These are phyloP conservation scores for Ensete glaucum DNA, from an alignment of 176 grass and related monocot species.

Conservation along the genomic window DNA sequence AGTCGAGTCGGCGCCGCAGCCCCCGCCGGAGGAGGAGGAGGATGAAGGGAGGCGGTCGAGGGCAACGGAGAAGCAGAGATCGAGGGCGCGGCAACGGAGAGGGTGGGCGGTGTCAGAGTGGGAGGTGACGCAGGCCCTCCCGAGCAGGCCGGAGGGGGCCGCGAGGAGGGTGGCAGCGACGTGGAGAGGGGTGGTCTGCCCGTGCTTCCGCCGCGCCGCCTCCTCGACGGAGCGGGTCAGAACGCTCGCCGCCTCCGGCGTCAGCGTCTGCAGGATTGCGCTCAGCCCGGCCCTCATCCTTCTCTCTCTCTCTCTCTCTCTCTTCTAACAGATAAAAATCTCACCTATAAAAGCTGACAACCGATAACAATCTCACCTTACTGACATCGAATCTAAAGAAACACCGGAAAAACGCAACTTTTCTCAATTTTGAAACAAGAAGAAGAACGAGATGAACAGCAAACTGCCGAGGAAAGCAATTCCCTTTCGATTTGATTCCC, in stretches of 20 bases:
- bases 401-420: background rate
- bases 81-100: slow-evolving; percentile 75
- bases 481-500: too few species aligned
- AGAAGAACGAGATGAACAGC: too few species aligned
- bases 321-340: background rate
- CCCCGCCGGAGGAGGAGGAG: slow-evolving; percentile 8
- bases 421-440: background rate
- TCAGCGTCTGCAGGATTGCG: slow-evolving; percentile 88
- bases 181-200: slow-evolving; percentile 76
- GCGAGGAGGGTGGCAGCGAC: slow-evolving; percentile 71
- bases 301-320: background rate
- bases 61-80: slow-evolving; percentile 86
- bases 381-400: background rate
- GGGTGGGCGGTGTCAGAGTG: slow-evolving; percentile 32
- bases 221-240: slow-evolving; percentile 61
- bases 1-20: background rate
- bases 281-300: slow-evolving; percentile 88
- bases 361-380: background rate
- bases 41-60: slow-evolving; percentile 72
- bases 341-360: background rate
- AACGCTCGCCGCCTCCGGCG: slow-evolving; percentile 63
- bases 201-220: slow-evolving; percentile 49
- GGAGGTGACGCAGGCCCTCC: slow-evolving; percentile 46
- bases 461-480: too few species aligned
- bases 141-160: slow-evolving; percentile 46